These are phyloP conservation scores for Pichia thaimueangensis DNA, from an alignment of 805 yeast genomes.

Conservation along the genomic window DNA sequence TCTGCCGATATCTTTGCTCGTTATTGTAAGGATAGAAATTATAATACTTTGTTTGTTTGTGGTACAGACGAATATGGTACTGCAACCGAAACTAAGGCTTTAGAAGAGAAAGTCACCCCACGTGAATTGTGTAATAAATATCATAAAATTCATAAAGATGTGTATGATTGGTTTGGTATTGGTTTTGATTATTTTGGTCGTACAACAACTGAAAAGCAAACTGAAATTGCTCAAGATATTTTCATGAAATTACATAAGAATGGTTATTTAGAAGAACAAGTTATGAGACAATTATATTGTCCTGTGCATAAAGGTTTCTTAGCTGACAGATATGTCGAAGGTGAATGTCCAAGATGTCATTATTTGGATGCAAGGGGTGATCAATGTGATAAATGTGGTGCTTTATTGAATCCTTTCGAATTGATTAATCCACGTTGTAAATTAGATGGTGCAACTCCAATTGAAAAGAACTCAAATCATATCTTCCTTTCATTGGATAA, in stretches of 20 bases:
- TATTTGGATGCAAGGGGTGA: conserved; percentile 99
- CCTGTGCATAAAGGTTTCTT: conserved; percentile 82
- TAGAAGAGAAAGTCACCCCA: conserved; percentile 89
- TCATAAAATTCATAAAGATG: conserved; percentile 76
- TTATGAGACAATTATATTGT: conserved; percentile 87
- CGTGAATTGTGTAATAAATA: conserved; percentile 86
- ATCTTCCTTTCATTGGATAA: conserved; percentile 78
- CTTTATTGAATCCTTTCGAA: conserved; percentile 84
- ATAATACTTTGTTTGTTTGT: conserved; percentile 79
- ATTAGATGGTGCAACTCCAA: conserved; percentile 78
- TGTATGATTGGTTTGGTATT: conserved; percentile 95
- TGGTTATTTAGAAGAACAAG: conserved; percentile 76
- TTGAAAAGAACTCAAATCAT: conserved; percentile 75
- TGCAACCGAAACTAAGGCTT: conserved; percentile 97
- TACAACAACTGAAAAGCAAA: conserved; percentile 87
- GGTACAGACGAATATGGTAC: conserved; percentile 99
- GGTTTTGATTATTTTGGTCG: conserved; percentile 95
- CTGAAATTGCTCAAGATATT: conserved; percentile 92
- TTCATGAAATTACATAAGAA: conserved; percentile 72
- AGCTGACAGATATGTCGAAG: conserved; percentile 97
- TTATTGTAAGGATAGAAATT: conserved; percentile 81
- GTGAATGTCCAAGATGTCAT: conserved; percentile 90
- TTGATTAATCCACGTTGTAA: conserved; percentile 94
- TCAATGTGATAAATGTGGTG: conserved; percentile 97
- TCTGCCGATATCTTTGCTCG: conserved; percentile 92